Base-by-base conservation (phyloP, 2,329 filamentous ascomycete species). In the Colletotrichum sp. region DNA sequence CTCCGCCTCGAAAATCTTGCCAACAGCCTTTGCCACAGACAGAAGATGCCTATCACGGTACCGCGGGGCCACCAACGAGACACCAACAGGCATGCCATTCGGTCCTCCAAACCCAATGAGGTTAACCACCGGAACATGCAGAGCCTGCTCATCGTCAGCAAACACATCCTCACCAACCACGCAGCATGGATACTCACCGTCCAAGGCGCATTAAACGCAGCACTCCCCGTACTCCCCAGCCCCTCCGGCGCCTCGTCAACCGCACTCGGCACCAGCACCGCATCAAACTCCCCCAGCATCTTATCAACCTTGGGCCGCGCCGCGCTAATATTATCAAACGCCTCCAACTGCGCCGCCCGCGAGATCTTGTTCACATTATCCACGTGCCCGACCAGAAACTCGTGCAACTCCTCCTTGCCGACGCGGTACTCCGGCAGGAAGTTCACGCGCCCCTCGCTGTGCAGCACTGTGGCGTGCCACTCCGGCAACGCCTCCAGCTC, bases 111-210 rank as follows among this genome's bases (percentile, higher is more conserved):
- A 93, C 0, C 91, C 92, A 0, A 92, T 91, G 0, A 94, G 81
- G 75, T 94, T 93, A n/a, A 93, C 82, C 0, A 91, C 90, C 0
- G 92, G 92, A 1, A 87, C 89, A 76, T 94, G 92, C 16, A 94
- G 82, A 13, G 84, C 85, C 84, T 86, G 16, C 85, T 86, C 88
- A 3, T 22, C 82, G 68, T 78, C 59, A 80, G 77, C 44, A 55
- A 60, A 16, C 5, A 7, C n/a, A 19, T 1, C 15, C 8, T 13
- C 19, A 39, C 34, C 11, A 30, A 13, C 22, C 3, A 78, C 12
- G 77, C 81, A 85, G 0, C 8, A 12, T 5, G 11, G 6, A n/a
- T 12, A 78, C 87, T 82, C 72, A 90, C 89, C 28, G 90, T 91
- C 90, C 89, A 91, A 1, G 87, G 86, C 16, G 80, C 79, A 77